Evolutionary conservation across 2,329 filamentous ascomycete species (phyloP).

Genomic region (Penicillium brevicompactum): DNA sequence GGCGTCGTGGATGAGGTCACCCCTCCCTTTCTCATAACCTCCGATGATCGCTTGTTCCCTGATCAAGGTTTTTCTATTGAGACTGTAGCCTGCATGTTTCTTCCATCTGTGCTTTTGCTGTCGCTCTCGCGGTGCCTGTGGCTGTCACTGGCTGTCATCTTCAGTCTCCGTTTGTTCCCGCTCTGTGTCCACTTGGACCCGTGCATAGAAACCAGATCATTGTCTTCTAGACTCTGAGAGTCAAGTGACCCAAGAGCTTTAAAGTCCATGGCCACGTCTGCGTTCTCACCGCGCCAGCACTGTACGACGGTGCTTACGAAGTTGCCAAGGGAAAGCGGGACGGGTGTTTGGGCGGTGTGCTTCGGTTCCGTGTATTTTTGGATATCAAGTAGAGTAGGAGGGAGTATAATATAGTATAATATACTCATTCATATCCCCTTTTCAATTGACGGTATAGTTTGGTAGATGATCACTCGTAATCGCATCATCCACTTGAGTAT

Average conservation of each 20-base stretch:
- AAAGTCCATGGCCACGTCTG: not conserved
- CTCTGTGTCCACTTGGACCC: too few relatives aligned
- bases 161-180: too few relatives aligned
- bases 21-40: not conserved
- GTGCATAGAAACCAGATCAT: not conserved
- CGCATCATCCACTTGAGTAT: not conserved
- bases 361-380: too few relatives aligned
- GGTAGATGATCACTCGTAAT: too few relatives aligned
- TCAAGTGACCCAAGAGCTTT: slow-evolving; percentile 19
- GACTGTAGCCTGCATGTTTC: slow-evolving; percentile 1
- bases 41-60: slow-evolving; percentile 2
- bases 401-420: not conserved
- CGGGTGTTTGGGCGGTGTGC: slow-evolving; percentile 2
- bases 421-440: not conserved
- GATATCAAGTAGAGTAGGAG: too few relatives aligned
- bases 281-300: slow-evolving; percentile 1
- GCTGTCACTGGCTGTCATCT: too few relatives aligned
- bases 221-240: slow-evolving; percentile 7
- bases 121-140: too few relatives aligned
- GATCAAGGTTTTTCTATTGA: not conserved
- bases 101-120: slow-evolving; percentile 7
- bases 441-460: too few relatives aligned
- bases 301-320: slow-evolving; percentile 20
- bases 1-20: slow-evolving; percentile 15
- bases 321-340: slow-evolving; percentile 5